phyloP scores from a whole-genome alignment of 208 protist genomes.

The Trypanosoma mega region DNA sequence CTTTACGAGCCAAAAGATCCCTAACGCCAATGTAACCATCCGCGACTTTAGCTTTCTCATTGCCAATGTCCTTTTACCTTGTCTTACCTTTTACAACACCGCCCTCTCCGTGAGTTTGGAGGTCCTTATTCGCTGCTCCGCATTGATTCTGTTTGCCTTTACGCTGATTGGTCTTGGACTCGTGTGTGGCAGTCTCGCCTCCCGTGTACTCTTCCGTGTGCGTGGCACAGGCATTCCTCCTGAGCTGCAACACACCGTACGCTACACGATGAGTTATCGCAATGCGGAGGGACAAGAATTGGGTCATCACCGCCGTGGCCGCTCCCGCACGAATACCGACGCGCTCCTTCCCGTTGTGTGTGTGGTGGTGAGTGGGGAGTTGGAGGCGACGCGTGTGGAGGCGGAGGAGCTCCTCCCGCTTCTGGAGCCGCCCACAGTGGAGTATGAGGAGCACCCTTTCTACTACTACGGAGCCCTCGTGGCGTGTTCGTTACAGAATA shows the following conservation, averaged over 20 bases:
- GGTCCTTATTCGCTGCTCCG: slow-evolving; percentile 46
- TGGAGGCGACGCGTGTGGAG: slow-evolving; percentile 41
- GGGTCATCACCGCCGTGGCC: neutral
- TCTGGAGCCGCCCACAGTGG: slow-evolving; percentile 42
- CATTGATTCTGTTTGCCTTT: slow-evolving; percentile 49
- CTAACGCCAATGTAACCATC: slow-evolving; percentile 41
- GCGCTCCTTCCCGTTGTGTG: slow-evolving; percentile 21
- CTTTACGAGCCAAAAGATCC: slow-evolving; percentile 51
- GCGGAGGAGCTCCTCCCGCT: slow-evolving; percentile 53
- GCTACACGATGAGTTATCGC: slow-evolving; percentile 36
- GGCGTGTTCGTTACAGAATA: slow-evolving; percentile 72
- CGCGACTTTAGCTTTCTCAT: slow-evolving; percentile 74
- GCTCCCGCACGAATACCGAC: neutral
- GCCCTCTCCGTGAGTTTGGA: slow-evolving; percentile 36
- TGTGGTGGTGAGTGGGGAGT: slow-evolving; percentile 59
- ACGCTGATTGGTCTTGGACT: slow-evolving; percentile 38
- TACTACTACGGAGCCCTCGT: slow-evolving; percentile 56
- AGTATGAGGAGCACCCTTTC: slow-evolving; percentile 57
- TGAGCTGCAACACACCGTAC: slow-evolving; percentile 46
- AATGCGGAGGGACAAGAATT: slow-evolving; percentile 15
- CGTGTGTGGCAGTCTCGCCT: slow-evolving; percentile 19
- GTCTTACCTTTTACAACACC: slow-evolving; percentile 65
- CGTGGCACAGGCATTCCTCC: slow-evolving; percentile 45
- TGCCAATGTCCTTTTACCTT: slow-evolving; percentile 57
- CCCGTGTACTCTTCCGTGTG: slow-evolving; percentile 27